A percentile compares a stretch with the other conserved stretches of the same genome.
Conservation (phyloP, 1,284 basidiomycete genomes). For the Hypsizygus ulmarius region DNA sequence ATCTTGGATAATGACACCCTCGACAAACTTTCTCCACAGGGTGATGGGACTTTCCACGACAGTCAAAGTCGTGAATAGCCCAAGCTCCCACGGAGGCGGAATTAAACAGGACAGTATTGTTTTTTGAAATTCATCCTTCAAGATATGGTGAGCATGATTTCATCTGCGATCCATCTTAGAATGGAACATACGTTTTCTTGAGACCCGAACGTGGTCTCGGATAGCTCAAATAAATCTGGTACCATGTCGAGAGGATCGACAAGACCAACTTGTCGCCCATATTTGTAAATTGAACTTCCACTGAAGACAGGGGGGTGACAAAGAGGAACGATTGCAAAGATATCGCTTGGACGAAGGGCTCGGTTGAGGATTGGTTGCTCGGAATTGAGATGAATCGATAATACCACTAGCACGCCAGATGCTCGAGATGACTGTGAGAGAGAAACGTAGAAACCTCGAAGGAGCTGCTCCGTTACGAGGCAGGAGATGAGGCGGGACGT, state of each 20-base stretch:
- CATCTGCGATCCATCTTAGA: not conserved
- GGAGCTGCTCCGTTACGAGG: slow-evolving; percentile 44
- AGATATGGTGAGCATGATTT: slow-evolving; percentile 1
- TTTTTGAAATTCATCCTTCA: slow-evolving; percentile 22
- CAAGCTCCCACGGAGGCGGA: slow-evolving; percentile 36
- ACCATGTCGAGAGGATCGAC: slow-evolving; percentile 49
- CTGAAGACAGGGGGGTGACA: slow-evolving; percentile 36
- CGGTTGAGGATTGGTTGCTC: slow-evolving; percentile 27
- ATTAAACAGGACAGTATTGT: slow-evolving; percentile 29
- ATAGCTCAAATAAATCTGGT: slow-evolving; percentile 38
- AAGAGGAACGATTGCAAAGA: slow-evolving; percentile 40
- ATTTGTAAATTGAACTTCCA: slow-evolving; percentile 20
- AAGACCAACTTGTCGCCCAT: slow-evolving; percentile 37
- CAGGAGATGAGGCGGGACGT: slow-evolving; percentile 45
- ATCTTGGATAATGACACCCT: slow-evolving; percentile 36
- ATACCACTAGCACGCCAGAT: slow-evolving; percentile 36
- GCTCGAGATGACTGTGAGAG: slow-evolving; percentile 21
- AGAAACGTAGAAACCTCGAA: slow-evolving; percentile 40
- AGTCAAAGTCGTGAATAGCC: slow-evolving; percentile 20
- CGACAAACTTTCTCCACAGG: slow-evolving; percentile 45
- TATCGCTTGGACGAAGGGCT: slow-evolving; percentile 29
- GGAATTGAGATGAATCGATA: slow-evolving; percentile 33
- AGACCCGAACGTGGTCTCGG: slow-evolving; percentile 9
- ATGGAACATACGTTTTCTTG: slow-evolving; percentile 4
- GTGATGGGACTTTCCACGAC: slow-evolving; percentile 33